Conservation (phyloP, 2,329 filamentous ascomycete species). For the Ophiostoma populinum region DNA sequence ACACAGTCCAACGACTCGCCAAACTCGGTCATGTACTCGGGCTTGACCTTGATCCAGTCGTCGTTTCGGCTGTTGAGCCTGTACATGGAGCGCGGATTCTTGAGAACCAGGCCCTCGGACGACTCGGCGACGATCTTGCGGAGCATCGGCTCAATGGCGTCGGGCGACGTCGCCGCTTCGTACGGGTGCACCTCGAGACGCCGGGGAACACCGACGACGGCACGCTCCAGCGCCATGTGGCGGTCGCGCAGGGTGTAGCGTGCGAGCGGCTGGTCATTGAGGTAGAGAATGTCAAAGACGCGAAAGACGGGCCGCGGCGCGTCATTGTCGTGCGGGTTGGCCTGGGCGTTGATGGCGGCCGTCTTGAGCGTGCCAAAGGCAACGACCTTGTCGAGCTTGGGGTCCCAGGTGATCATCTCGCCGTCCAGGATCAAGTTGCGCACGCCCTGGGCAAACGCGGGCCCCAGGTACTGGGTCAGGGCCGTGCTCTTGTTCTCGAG, state of each 20-base stretch:
- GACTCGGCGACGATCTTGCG: conserved; percentile 72
- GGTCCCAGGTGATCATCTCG: conserved; percentile 98
- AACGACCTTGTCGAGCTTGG: conserved; percentile 65
- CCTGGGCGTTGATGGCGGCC: conserved; percentile 64
- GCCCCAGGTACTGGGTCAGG: conserved; percentile 60
- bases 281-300: conserved; percentile 78
- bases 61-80: conserved; percentile 78
- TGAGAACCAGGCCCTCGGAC: conserved; percentile 80
- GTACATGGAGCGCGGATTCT: conserved; percentile 81
- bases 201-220: conserved; percentile 52
- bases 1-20: conserved; percentile 85
- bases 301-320: conserved; percentile 63
- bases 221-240: conserved; percentile 52
- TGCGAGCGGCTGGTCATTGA: conserved; percentile 68
- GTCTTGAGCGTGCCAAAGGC: conserved; percentile 89
- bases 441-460: conserved; percentile 62
- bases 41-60: conserved; percentile 97
- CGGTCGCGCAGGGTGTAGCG: conserved; percentile 71
- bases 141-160: conserved; percentile 63
- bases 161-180: conserved; percentile 43
- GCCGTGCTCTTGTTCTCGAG: conserved; percentile 59
- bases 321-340: conserved; percentile 46
- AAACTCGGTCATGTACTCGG: conserved; percentile 94
- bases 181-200: conserved; percentile 73
- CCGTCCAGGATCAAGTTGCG: conserved; percentile 83